Evolutionary conservation across 805 yeast species (phyloP), one percentile per base, ranked within the genome.

Genomic region (Kodamaea sagamina): DNA sequence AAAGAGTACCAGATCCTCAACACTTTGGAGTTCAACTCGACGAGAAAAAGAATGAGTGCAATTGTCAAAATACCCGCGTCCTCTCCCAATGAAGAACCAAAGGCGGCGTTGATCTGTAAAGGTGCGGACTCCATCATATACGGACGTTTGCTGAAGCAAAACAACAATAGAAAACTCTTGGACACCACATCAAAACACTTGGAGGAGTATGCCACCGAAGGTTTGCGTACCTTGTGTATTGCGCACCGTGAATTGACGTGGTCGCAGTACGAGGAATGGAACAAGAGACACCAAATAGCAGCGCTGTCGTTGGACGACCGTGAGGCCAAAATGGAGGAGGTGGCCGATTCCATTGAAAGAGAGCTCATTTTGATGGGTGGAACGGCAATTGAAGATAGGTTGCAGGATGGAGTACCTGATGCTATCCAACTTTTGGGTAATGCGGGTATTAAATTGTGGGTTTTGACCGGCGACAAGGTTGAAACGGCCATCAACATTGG

Each of bases 401-500:
- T 86, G 38, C 93, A 86, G 59, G 81, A 78, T 31, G 90, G 89
- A 46, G 93, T 86, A 15, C 89, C 92, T 0, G 83, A 79, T 41
- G 72, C 92, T 1, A 86, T 86, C 52, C 76, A 83, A 11, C 59
- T 80, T 31, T 69, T 86, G 39, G 78, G 81, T 4, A 67, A 74
- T 37, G 92, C 90, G 0, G 93, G 93, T 38, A 81, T 86, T 54
- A 86, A 86, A 60, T 67, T 86, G 38, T 86, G 93, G 93, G 90
- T 86, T 41, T 70, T 86, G 22, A 86, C 93, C 7, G 93, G 93
- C 50, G 93, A 86, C 62, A 80, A 82, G 59, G 80, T 86, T 40
- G 93, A 86, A 62, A 86, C 93, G 7, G 93, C 93, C 2, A 86
- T 86, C 58, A 83, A 84, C 58, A 86, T 86, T 61, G 93, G 92